Percentiles rank a stretch among this genome's conserved stretches.
Evolutionary conservation across 2,329 filamentous ascomycete species (phyloP).

Genomic region (Purpureocillium takamizusanense): DNA sequence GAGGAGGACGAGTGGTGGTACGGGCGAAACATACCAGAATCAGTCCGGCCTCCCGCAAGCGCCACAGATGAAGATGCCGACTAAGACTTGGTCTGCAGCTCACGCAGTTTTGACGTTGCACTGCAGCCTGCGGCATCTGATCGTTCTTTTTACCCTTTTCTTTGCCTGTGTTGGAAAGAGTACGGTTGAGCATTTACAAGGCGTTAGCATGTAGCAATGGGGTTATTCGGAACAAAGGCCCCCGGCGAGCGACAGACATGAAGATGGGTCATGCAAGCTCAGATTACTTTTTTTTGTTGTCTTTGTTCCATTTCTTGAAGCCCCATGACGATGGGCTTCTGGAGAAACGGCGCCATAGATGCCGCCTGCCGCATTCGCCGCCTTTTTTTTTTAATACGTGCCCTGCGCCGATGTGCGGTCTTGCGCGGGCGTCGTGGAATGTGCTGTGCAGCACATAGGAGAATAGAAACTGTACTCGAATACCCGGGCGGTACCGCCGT

Average conservation of each 20-base stretch:
- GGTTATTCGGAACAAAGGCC: neutral
- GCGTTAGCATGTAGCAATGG: neutral
- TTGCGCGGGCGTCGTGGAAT: no score
- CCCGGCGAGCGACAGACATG: no score
- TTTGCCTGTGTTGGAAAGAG: neutral
- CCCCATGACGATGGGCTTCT: no score
- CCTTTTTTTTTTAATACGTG: no score
- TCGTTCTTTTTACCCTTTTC: neutral
- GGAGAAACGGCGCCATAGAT: no score
- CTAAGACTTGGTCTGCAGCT: conserved; percentile 7
- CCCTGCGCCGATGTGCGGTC: no score
- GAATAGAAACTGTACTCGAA: no score
- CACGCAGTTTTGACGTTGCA: no score
- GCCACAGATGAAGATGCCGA: conserved; percentile 43
- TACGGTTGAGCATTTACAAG: neutral
- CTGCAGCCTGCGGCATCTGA: neutral
- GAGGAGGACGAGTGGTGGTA: conserved; percentile 57
- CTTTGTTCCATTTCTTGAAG: neutral
- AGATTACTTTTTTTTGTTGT: neutral
- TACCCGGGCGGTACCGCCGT: no score
- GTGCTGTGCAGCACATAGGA: no score
- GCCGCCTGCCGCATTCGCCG: no score
- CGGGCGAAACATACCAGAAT: conserved; percentile 42
- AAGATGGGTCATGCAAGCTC: no score
- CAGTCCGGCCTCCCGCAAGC: conserved; percentile 41